Evolutionary conservation across 169 alveolate species (phyloP), one percentile per base, ranked within the genome.

Genomic region (Plasmodium berghei): DNA sequence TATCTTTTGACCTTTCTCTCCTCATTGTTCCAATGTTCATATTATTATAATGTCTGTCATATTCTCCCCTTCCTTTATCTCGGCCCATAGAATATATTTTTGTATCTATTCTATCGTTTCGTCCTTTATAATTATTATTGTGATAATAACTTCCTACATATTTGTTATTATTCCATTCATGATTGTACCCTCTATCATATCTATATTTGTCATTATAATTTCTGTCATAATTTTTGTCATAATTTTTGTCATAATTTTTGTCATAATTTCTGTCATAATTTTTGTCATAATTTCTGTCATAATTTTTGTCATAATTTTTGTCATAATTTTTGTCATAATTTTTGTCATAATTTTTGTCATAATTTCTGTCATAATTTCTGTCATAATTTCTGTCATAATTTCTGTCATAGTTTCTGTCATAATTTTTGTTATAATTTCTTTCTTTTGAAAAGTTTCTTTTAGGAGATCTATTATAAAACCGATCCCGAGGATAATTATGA

Each of bases 381-480:
- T 22, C 26, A 22, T 22, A 22, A 1, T 22, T 22, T 22, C 1
- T 22, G 0, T 22, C 26, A 22, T 22, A 22, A 22, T 22, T 22
- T 22, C 1, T 22, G 0, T 22, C 26, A 22, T 22, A 22, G 1
- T 22, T 22, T 8, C 48, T 24, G 0, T 5, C 40, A 9, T 4
- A 34, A 42, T 64, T 48, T 48, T 58, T 75, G 0, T 22, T 1
- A 22, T 22, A 22, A 14, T 49, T 75, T 52, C 89, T 75, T 18
- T 75, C 89, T 52, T 63, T 66, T 0, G 77, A 75, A 16, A 64
- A 12, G 12, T 75, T 75, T 5, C 89, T 62, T 34, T 62, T 75
- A 1, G 77, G 89, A 0, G 89, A 75, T 49, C 73, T 75, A 20
- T 75, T 75, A 67, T 75, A 54, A 75, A 34, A 64, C 66, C 73